Percentiles rank a stretch among this genome's conserved stretches.
Conservation (phyloP, 495 filamentous ascomycete genomes). For the Neurospora sp. region DNA sequence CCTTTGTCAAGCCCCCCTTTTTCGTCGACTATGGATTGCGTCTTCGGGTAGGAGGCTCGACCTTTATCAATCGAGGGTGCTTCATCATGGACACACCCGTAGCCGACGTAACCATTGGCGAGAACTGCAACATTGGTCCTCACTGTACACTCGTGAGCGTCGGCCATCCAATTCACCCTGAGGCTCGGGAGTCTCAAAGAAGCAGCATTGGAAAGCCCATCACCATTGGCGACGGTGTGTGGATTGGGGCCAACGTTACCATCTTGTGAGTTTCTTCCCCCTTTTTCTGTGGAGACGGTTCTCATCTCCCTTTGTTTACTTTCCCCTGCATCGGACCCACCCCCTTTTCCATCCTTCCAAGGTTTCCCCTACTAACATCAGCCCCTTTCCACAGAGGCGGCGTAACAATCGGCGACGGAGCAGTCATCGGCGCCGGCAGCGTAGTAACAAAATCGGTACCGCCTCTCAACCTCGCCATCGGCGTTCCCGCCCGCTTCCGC, state of each 20-base stretch:
- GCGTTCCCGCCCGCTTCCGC: constrained; percentile 16
- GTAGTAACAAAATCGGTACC: constrained; percentile 22
- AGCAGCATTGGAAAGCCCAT: constrained; percentile 23
- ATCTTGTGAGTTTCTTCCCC: constrained; percentile 18
- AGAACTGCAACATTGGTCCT: constrained; percentile 24
- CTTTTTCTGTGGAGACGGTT: background rate
- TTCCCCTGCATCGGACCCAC: background rate
- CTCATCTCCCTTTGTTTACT: constrained; percentile 1
- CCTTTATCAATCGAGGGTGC: constrained; percentile 28
- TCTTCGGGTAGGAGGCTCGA: constrained; percentile 21
- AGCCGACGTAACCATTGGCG: constrained; percentile 25
- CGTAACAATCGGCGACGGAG: constrained; percentile 22
- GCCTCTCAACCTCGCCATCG: constrained; percentile 13
- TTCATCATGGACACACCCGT: constrained; percentile 29
- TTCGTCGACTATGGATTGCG: constrained; percentile 26
- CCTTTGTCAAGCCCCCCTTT: constrained; percentile 27
- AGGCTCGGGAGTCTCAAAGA: constrained; percentile 16
- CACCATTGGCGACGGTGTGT: constrained; percentile 23
- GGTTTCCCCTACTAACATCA: background rate
- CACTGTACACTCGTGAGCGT: constrained; percentile 22
- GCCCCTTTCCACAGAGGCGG: constrained; percentile 14
- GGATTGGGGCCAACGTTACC: constrained; percentile 51
- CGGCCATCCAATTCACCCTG: constrained; percentile 15
- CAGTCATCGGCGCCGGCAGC: constrained; percentile 25
- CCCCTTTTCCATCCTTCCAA: background rate